These are phyloP conservation scores for Pulveroboletus frians DNA, from an alignment of 768 basidiomycete species.

Conservation along the genomic window DNA sequence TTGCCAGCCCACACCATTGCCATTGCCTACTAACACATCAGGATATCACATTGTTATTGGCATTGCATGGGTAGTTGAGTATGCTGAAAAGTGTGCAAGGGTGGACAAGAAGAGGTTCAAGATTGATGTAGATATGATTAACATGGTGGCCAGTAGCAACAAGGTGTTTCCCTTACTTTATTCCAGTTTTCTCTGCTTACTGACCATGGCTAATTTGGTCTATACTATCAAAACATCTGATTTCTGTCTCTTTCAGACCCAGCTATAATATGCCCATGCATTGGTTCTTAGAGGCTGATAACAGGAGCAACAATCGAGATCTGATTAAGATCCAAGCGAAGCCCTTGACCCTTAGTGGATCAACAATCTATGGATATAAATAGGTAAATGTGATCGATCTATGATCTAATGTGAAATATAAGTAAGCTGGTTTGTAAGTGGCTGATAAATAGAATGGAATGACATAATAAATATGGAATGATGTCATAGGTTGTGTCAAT, in stretches of 20 bases:
- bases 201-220: conserved; percentile 35
- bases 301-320: too few species aligned
- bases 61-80: conserved; percentile 87
- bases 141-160: conserved; percentile 54
- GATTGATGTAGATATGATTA: conserved; percentile 56
- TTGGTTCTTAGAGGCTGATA: conserved; percentile 25
- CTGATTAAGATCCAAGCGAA: too few species aligned
- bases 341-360: too few species aligned
- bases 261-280: conserved; percentile 6
- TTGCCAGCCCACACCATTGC: too few species aligned
- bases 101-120: conserved; percentile 64
- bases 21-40: too few species aligned
- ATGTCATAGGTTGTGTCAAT: too few species aligned
- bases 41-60: conserved; percentile 66
- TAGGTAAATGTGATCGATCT: too few species aligned
- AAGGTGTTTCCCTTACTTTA: conserved; percentile 43
- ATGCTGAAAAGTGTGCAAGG: conserved; percentile 59
- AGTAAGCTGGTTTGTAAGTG: too few species aligned
- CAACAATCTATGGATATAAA: too few species aligned
- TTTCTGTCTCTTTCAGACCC: conserved; percentile 25
- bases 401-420: too few species aligned
- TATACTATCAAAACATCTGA: conserved; percentile 60
- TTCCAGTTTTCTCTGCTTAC: background rate
- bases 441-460: too few species aligned
- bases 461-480: too few species aligned